Evolutionary conservation across 75 land plant species (phyloP).

Genomic region (Cunninghamia lanceolata): DNA sequence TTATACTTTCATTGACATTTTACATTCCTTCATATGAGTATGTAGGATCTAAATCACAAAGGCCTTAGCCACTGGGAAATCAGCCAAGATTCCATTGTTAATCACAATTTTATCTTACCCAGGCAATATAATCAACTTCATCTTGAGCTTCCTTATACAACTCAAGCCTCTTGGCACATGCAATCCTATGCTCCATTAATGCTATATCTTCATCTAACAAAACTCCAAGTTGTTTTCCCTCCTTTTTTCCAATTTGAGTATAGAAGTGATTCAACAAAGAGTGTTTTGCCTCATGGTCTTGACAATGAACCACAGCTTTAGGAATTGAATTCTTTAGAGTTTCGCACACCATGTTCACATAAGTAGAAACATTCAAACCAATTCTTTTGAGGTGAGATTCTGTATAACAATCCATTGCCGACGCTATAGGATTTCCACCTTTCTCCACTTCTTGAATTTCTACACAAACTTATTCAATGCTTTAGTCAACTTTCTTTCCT

Average conservation of each 20-base stretch:
- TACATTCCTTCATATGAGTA: no score
- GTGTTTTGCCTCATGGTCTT: constrained; percentile 69
- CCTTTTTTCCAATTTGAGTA: constrained; percentile 55
- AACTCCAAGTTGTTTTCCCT: constrained; percentile 54
- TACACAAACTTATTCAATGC: neutral
- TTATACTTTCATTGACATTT: no score
- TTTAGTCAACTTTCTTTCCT: neutral
- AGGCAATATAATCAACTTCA: constrained; percentile 74
- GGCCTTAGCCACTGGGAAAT: no score
- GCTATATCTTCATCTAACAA: constrained; percentile 78
- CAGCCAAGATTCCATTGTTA: neutral
- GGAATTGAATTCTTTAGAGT: constrained; percentile 50
- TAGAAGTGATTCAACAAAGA: constrained; percentile 54
- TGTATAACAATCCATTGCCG: constrained; percentile 58
- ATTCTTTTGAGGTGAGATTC: constrained; percentile 78
- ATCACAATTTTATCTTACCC: constrained; percentile 37
- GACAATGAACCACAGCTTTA: constrained; percentile 69
- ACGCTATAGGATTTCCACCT: constrained; percentile 36
- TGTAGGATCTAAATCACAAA: no score
- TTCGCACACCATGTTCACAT: constrained; percentile 57
- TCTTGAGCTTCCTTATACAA: constrained; percentile 77
- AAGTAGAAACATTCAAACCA: constrained; percentile 64
- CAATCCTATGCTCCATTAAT: constrained; percentile 66
- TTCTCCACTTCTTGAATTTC: constrained; percentile 64
- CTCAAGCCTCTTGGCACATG: constrained; percentile 76